These are phyloP conservation scores for Fraxinus dipetala DNA, from an alignment of 305 asterid species.

Conservation along the genomic window DNA sequence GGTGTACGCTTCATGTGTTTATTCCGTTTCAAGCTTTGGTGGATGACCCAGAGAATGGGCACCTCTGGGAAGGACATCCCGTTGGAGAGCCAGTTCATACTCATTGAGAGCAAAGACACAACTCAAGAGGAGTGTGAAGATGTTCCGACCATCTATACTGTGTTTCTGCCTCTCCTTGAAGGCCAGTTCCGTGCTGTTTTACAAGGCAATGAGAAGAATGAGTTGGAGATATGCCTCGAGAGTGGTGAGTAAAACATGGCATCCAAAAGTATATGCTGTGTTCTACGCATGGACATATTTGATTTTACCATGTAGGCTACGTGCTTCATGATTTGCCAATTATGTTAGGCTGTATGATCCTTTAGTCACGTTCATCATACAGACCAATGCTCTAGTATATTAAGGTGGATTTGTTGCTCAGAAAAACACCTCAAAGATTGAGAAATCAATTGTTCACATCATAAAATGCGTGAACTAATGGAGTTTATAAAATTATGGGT, in stretches of 20 bases:
- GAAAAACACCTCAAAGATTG: constrained; percentile 24
- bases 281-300: constrained; percentile 17
- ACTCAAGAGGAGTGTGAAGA: constrained; percentile 54
- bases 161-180: constrained; percentile 87
- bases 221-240: constrained; percentile 89
- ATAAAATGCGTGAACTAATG: constrained; percentile 21
- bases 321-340: constrained; percentile 20
- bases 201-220: constrained; percentile 85
- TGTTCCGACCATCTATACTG: constrained; percentile 59
- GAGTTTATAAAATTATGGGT: constrained; percentile 24
- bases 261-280: constrained; percentile 14
- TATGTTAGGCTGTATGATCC: constrained; percentile 18
- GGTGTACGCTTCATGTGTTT: constrained; percentile 86
- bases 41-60: constrained; percentile 99
- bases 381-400: constrained; percentile 10
- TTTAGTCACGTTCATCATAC: constrained; percentile 23
- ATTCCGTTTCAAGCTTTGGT: constrained; percentile 98
- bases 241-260: constrained; percentile 70
- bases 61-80: constrained; percentile 88
- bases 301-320: constrained; percentile 8
- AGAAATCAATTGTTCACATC: constrained; percentile 20
- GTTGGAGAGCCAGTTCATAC: constrained; percentile 92
- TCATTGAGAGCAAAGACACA: constrained; percentile 77
- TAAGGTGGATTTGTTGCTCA: constrained; percentile 19
- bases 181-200: constrained; percentile 95